Base-by-base conservation (phyloP, 192 early-diverging fungal genomes). In the Phlyctochytrium arcticum region DNA sequence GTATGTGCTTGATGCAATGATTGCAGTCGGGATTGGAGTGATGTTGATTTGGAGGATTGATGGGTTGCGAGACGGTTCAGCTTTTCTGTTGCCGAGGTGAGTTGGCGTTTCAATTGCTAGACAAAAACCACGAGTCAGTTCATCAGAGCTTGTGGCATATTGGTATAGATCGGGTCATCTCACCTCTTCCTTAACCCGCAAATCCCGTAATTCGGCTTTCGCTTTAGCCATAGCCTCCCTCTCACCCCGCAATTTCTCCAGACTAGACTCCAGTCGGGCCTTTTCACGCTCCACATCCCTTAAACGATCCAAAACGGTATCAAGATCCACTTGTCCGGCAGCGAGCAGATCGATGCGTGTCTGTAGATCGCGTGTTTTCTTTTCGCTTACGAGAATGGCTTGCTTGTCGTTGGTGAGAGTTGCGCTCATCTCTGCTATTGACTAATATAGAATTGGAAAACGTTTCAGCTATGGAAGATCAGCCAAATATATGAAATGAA, bases 391-490 rank as follows among this genome's bases (percentile, higher is more conserved):
- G 2, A 67, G 55, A 4, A 84, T 37, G 36, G 76, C 75, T 10
- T 36, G 30, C 47, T 86, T 85, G 24, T 84, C 79, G 6, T 57
- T 58, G 1, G 44, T 35, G 3, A 85, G 71, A 7, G 59, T 60
- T 15, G 64, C 39, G 60, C 57, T 86, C 80, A 90, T 83, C 54
- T 90, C 86, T 3, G 53, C 39, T 24, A 90, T 69, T 3, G 78
- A 64, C 74, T 75, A 44, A 15, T 49, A 54, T 44, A 44, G 0
- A 44, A 1, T 12, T 0, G 29, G 29, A 15, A 27, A 17, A 21
- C 15, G 0, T 8, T 29, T 53, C 29, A 27, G 15, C 17, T 21
- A 27, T 53, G 29, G 15, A 4, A 29, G 0, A 30, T 27, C 30
- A 21, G 15, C 17, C 29, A 5, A 26, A 30, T 27, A 27, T 6